Percentiles rank a stretch among this genome's conserved stretches.
Evolutionary conservation across 1,284 basidiomycete genomes (phyloP).

Genomic region (Sporisorium graminicola): DNA sequence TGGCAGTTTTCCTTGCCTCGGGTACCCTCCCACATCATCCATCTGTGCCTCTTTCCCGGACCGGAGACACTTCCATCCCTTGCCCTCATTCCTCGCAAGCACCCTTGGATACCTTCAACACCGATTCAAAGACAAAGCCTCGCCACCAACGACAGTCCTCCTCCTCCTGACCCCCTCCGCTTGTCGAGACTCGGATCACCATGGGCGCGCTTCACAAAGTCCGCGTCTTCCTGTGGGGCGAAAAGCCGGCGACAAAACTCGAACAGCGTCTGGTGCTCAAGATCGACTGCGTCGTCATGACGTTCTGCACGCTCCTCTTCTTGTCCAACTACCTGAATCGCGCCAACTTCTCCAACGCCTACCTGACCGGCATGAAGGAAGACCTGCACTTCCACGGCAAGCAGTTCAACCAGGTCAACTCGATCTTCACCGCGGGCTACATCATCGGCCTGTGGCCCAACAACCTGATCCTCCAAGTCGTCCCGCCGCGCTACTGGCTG

Average conservation of each 20-base stretch:
- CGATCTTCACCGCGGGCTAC: conserved; percentile 69
- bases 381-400: conserved; percentile 79
- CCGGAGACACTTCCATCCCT: not conserved
- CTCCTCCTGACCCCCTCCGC: not conserved
- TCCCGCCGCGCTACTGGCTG: conserved; percentile 59
- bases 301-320: conserved; percentile 47
- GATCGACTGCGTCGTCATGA: conserved; percentile 55
- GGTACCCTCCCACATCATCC: not conserved
- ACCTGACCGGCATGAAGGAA: conserved; percentile 85
- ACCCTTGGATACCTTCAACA: not conserved
- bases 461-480: conserved; percentile 65
- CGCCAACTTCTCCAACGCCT: conserved; percentile 67
- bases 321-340: conserved; percentile 57
- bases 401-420: conserved; percentile 76
- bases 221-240: conserved; percentile 51
- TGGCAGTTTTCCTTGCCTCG: not conserved
- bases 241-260: conserved; percentile 33
- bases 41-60: not conserved
- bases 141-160: not conserved
- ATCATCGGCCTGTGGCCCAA: conserved; percentile 60
- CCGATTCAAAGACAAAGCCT: not conserved
- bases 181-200: not conserved
- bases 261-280: conserved; percentile 49
- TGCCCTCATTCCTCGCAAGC: not conserved
- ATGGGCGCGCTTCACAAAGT: conserved; percentile 36